phyloP scores from a whole-genome alignment of 306 rosid genomes.

The Dalbergia cochinchinensis region DNA sequence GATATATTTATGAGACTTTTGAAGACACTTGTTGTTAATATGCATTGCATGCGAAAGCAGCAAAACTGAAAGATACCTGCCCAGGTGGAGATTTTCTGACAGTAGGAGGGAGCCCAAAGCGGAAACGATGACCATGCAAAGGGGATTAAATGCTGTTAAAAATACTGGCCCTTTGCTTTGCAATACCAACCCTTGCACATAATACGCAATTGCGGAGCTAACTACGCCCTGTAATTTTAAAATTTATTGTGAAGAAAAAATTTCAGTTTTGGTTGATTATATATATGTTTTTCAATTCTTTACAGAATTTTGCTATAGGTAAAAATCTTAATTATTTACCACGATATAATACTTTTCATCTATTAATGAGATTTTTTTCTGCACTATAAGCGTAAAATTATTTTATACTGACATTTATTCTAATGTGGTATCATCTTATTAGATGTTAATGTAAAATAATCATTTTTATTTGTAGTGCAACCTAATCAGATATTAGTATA shows the following conservation, averaged over 20 bases:
- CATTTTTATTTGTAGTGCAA: too few relatives aligned
- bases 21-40: too few relatives aligned
- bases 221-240: constrained; percentile 64
- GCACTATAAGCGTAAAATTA: too few relatives aligned
- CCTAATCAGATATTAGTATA: too few relatives aligned
- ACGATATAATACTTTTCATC: too few relatives aligned
- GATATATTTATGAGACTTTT: too few relatives aligned
- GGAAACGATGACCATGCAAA: constrained; percentile 70
- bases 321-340: too few relatives aligned
- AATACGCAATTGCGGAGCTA: constrained; percentile 68
- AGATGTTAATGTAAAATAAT: too few relatives aligned
- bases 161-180: constrained; percentile 78
- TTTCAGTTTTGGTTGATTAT: background rate
- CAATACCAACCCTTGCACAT: constrained; percentile 73
- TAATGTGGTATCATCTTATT: too few relatives aligned
- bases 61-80: constrained; percentile 52
- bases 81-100: constrained; percentile 71
- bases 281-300: background rate
- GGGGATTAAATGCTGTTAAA: constrained; percentile 79
- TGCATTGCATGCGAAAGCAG: background rate
- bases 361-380: too few relatives aligned
- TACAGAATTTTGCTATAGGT: too few relatives aligned
- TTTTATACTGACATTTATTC: too few relatives aligned
- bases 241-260: background rate
- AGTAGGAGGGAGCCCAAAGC: constrained; percentile 64